Conservation (phyloP, 805 yeast species). For the Candida nonsorbophila region DNA sequence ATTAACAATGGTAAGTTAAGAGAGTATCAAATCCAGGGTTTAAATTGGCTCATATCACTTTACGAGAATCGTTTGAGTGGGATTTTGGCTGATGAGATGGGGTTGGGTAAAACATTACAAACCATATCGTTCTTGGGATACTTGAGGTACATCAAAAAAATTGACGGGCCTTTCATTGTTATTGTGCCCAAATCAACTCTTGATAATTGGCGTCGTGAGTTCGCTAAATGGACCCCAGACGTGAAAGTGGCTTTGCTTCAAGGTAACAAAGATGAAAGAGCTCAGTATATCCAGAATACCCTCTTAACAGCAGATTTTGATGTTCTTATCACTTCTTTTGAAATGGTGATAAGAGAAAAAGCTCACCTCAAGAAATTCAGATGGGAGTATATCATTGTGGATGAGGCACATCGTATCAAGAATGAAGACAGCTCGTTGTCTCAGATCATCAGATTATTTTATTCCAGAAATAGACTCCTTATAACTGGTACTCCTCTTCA, state of each 20-base stretch:
- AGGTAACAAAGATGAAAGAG: conserved; percentile 69
- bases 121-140: conserved; percentile 75
- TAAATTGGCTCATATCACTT: conserved; percentile 70
- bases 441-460: conserved; percentile 69
- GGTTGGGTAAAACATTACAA: conserved; percentile 76
- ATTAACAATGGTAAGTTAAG: conserved; percentile 53
- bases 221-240: conserved; percentile 76
- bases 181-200: conserved; percentile 77
- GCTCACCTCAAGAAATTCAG: conserved; percentile 57
- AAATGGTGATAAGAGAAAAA: conserved; percentile 72
- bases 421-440: conserved; percentile 70
- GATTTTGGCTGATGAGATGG: conserved; percentile 84
- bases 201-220: conserved; percentile 78
- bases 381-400: conserved; percentile 76
- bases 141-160: conserved; percentile 53
- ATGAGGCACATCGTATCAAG: conserved; percentile 80
- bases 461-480: conserved; percentile 62
- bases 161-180: conserved; percentile 69
- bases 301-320: conserved; percentile 62
- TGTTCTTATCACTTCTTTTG: conserved; percentile 67
- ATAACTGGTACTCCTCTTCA: conserved; percentile 84
- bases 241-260: conserved; percentile 64
- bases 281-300: conserved; percentile 44
- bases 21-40: conserved; percentile 74
- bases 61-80: conserved; percentile 68